Conservation (phyloP, 2,329 filamentous ascomycete species). For the Acephala macrosclerotiorum region DNA sequence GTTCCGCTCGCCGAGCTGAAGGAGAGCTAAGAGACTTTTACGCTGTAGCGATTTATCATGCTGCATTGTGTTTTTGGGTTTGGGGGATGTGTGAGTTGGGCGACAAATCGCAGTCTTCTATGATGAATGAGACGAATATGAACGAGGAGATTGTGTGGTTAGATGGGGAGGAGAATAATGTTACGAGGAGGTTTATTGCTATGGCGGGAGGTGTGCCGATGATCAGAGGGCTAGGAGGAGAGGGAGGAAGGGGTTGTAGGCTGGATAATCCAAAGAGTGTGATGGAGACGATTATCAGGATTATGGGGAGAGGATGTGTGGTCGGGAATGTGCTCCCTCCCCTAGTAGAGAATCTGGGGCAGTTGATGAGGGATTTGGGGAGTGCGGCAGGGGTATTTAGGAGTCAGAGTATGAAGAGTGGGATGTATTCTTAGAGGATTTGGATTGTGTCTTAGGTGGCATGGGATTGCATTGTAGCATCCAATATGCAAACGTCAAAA, state of each 20-base stretch:
- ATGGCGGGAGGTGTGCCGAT: constrained; percentile 21
- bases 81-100: constrained; percentile 62
- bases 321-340: constrained; percentile 52
- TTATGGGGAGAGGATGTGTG: constrained; percentile 11
- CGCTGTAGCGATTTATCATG: constrained; percentile 74
- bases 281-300: constrained; percentile 25
- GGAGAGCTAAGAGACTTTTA: constrained; percentile 65
- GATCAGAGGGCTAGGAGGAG: constrained; percentile 11
- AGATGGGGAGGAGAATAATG: constrained; percentile 21
- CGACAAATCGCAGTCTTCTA: neutral
- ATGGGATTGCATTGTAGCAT: no score
- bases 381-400: constrained; percentile 19
- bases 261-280: constrained; percentile 22
- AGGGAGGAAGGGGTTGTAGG: neutral
- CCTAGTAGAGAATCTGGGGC: constrained; percentile 72
- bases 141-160: constrained; percentile 14
- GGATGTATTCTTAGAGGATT: neutral
- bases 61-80: constrained; percentile 71
- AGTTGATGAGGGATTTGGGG: constrained; percentile 66
- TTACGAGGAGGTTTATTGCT: constrained; percentile 27
- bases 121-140: neutral
- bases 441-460: no score
- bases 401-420: neutral
- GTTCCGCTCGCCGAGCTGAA: neutral
- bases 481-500: no score